A percentile compares a stretch with the other conserved stretches of the same genome.
phyloP scores from a whole-genome alignment of 2,329 filamentous ascomycete species.

The Diplodia sapinea region DNA sequence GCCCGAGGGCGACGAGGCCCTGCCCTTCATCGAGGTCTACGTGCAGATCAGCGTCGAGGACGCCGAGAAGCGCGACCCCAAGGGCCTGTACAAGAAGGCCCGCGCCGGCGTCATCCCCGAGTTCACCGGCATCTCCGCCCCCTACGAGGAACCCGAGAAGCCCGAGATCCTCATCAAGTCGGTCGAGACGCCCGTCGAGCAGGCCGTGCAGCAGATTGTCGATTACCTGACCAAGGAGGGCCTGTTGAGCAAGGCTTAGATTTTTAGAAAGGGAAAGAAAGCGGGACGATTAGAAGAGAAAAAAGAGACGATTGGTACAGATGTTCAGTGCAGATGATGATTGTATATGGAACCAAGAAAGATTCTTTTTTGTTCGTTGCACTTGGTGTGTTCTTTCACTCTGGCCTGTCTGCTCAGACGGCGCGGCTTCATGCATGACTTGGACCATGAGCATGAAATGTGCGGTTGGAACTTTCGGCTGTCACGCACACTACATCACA shows the following conservation, averaged over 20 bases:
- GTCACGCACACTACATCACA: not conserved
- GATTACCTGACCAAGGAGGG: constrained; percentile 76
- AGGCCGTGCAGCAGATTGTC: constrained; percentile 84
- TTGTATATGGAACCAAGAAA: too few species aligned
- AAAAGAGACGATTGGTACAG: not conserved
- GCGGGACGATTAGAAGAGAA: not conserved
- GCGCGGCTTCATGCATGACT: too few species aligned
- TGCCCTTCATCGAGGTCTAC: constrained; percentile 88
- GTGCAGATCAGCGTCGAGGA: constrained; percentile 91
- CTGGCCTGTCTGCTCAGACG: too few species aligned
- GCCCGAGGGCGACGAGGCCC: constrained; percentile 60
- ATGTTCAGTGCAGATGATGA: not conserved
- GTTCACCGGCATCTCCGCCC: constrained; percentile 93
- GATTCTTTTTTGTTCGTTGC: too few species aligned
- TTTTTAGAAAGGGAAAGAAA: not conserved
- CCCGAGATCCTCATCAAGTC: constrained; percentile 89
- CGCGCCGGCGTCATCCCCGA: constrained; percentile 92
- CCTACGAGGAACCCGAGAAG: constrained; percentile 86
- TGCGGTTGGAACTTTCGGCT: too few species aligned
- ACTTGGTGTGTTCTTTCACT: too few species aligned
- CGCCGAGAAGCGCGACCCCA: constrained; percentile 93
- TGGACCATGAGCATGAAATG: too few species aligned
- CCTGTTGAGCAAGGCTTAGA: constrained; percentile 54
- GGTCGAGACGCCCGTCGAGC: constrained; percentile 81
- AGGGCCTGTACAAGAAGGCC: constrained; percentile 98